phyloP scores from a whole-genome alignment of 768 basidiomycete species.

The Tricholoma terreum region DNA sequence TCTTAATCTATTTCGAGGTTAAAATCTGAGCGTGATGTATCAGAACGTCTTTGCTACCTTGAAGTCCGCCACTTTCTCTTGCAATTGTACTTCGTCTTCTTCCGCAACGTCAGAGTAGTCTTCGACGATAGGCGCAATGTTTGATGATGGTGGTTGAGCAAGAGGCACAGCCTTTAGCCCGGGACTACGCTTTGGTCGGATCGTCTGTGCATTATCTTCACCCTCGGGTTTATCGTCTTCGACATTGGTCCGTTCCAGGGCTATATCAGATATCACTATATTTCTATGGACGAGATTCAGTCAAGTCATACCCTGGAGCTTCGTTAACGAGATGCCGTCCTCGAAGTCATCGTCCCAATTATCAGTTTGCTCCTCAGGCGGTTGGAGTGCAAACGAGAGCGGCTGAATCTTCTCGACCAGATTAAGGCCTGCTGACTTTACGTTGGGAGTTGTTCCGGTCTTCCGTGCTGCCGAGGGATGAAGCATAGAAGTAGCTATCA shows the following conservation, averaged over 20 bases:
- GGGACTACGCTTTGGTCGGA: slow-evolving; percentile 73
- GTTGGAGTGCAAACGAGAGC: slow-evolving; percentile 60
- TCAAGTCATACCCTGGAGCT: slow-evolving; percentile 56
- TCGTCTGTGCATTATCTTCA: slow-evolving; percentile 80
- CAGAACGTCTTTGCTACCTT: slow-evolving; percentile 46
- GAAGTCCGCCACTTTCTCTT: slow-evolving; percentile 81
- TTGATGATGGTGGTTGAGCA: slow-evolving; percentile 58
- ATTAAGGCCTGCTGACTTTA: slow-evolving; percentile 35
- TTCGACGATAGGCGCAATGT: slow-evolving; percentile 71
- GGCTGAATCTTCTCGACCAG: slow-evolving; percentile 59
- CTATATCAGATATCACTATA: slow-evolving; percentile 28
- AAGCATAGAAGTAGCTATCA: slow-evolving; percentile 25
- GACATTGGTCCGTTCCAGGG: slow-evolving; percentile 55
- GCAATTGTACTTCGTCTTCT: slow-evolving; percentile 65
- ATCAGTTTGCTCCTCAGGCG: slow-evolving; percentile 84
- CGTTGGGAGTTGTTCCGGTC: slow-evolving; percentile 26
- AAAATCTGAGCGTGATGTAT: not conserved
- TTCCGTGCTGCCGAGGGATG: slow-evolving; percentile 35
- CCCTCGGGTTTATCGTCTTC: slow-evolving; percentile 55
- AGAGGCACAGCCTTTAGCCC: slow-evolving; percentile 49
- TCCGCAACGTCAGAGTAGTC: slow-evolving; percentile 87
- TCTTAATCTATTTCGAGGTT: slow-evolving; percentile 53
- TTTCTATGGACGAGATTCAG: not conserved
- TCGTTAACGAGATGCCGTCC: slow-evolving; percentile 85
- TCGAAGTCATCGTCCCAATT: slow-evolving; percentile 99